phyloP scores from a whole-genome alignment of 2,329 filamentous ascomycete genomes.

The Fusarium palustre region DNA sequence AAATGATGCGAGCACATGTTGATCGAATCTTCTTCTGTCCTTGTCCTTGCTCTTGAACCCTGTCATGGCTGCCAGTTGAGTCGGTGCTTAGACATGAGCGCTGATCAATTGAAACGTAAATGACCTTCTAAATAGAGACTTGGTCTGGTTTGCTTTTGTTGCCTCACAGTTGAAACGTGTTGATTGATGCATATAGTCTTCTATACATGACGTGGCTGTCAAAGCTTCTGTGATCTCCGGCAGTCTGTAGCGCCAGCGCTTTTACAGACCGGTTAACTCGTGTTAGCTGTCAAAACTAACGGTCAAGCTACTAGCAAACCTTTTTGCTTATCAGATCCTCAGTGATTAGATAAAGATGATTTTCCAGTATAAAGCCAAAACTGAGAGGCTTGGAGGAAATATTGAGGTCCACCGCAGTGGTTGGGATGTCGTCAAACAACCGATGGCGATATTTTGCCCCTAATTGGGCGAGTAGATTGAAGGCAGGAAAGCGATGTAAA shows the following conservation, averaged over 20 bases:
- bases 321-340: neutral
- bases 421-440: no score
- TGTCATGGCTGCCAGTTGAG: neutral
- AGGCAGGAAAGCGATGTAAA: no score
- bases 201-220: neutral
- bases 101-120: neutral
- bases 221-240: neutral
- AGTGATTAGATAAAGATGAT: neutral
- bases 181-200: neutral
- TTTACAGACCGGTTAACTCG: neutral
- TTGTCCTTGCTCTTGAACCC: neutral
- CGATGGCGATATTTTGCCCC: no score
- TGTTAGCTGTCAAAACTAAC: constrained; percentile 6
- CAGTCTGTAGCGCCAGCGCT: neutral
- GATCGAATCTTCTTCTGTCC: neutral
- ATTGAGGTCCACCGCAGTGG: no score
- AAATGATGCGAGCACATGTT: neutral
- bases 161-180: neutral
- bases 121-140: neutral
- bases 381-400: no score
- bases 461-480: no score
- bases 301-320: neutral
- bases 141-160: neutral
- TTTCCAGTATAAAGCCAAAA: neutral
- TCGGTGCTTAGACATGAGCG: neutral